Evolutionary conservation across 805 yeast genomes (phyloP), one percentile per base, ranked within the genome.

Genomic region (Metschnikowia bowlesiae): DNA sequence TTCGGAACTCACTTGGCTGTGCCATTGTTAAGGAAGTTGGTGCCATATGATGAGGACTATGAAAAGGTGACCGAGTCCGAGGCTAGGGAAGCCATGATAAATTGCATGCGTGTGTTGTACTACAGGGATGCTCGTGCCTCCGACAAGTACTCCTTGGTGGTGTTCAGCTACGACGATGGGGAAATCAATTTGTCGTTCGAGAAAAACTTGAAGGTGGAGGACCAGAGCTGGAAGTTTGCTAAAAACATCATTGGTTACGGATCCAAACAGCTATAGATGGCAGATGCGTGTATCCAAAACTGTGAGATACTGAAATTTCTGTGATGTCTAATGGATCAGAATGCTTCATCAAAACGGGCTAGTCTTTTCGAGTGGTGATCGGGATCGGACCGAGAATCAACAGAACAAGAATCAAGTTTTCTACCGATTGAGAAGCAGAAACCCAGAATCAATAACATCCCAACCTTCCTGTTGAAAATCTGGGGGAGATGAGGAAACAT

Each of bases 101-200:
- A 91, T 64, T 82, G 92, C 61, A 90, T 94, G 97, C 89, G 88
- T 70, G 96, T 94, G 13, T 78, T 94, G 57, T 94, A 84, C 68
- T 94, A 94, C 75, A 82, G 99, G 69, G 99, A 94, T 67, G 98
- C 97, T 2, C 83, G 99, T 63, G 88, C 97, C 16, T 72, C 87
- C 54, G 96, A 94, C 66, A 86, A 84, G 63, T 94, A 86, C 69
- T 78, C 92, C 0, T 66, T 92, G 59, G 91, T 92, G 10, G 82
- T 89, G 14, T 76, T 94, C 52, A 84, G 83, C 47, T 47, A 54
- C 8, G 62, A 51, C 9, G 63, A 62, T 30, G 80, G 81, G 51
- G 59, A 59, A 36, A 81, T 79, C 40, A 76, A 76, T 40, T 79
- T 87, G 57, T 74, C 75, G 47, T 74, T 87, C 58, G 88, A 87